These are phyloP conservation scores for Pleoardoris graminearum DNA, from an alignment of 2,329 filamentous ascomycete genomes.

Conservation along the genomic window DNA sequence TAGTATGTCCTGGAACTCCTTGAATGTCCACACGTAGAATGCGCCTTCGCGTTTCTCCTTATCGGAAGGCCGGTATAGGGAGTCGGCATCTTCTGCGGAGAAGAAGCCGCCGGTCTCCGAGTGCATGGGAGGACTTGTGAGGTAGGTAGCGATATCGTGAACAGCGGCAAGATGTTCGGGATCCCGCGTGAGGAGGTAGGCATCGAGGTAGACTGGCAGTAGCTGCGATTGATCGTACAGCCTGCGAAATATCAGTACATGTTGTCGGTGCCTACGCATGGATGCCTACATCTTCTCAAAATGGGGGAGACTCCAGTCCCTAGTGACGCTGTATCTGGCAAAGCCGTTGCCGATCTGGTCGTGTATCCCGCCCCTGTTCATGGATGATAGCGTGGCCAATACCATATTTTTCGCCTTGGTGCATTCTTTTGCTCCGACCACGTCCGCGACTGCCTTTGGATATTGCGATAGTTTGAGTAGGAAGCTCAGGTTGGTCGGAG, in stretches of 20 bases:
- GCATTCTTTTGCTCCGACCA: constrained; percentile 84
- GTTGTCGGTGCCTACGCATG: background rate
- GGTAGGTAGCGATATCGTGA: constrained; percentile 82
- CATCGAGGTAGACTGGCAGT: constrained; percentile 81
- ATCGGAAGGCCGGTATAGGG: constrained; percentile 72
- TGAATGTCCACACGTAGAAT: constrained; percentile 90
- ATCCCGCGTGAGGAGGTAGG: constrained; percentile 70
- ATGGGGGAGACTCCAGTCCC: constrained; percentile 91
- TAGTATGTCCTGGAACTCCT: constrained; percentile 80
- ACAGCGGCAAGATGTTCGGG: constrained; percentile 77
- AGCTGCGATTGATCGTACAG: constrained; percentile 90
- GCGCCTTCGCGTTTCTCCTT: constrained; percentile 86
- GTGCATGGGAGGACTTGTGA: constrained; percentile 71
- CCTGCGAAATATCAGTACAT: constrained; percentile 26
- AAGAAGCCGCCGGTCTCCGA: constrained; percentile 75
- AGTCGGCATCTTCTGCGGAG: constrained; percentile 90
- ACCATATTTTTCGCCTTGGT: constrained; percentile 76
- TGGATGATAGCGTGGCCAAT: constrained; percentile 75
- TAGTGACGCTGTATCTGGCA: constrained; percentile 83
- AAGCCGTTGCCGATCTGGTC: constrained; percentile 80
- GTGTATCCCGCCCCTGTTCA: constrained; percentile 72
- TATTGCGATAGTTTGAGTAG: constrained; percentile 74
- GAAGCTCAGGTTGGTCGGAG: constrained; percentile 81
- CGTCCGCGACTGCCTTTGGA: constrained; percentile 72
- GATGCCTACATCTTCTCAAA: constrained; percentile 81